Base-by-base conservation (phyloP, 2,329 filamentous ascomycete species). In the Aspergillus persii region DNA sequence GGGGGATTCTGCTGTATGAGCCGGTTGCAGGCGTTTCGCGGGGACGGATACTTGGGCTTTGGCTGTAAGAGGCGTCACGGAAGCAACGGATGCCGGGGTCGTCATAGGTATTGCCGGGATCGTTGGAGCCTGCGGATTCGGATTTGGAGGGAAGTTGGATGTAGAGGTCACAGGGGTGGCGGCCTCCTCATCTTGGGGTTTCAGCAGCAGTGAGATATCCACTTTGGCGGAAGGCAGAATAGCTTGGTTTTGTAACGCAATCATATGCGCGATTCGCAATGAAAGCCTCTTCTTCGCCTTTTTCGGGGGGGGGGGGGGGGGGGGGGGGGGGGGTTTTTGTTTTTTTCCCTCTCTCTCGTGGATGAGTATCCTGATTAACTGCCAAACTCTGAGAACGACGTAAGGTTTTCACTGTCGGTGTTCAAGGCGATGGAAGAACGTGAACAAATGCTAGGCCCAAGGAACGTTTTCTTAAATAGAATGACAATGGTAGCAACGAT, bases 151-250 rank as follows among this genome's bases (percentile, higher is more conserved):
- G 56, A 73, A 71, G 50, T 76, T 72, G 47, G 78, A 58, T 39
- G 69, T 58, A 48, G 66, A 65, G 56, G 70, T 67, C 62, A 68
- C 61, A 53, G 68, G 62, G 66, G 71, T 49, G 56, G 68, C 65
- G 63, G 72, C 71, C 64, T 73, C 72, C 63, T 76, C 71, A 74
- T 73, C 71, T 69, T 76, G 71, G 63, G 83, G 84, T 84, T 93
- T 91, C 78, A 96, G 85, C 67, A 96, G 86, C 68, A 89, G 88
- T 79, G 90, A 87, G 89, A 96, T 96, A 93, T 96, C 92, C 92
- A 96, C 89, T 85, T 83, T 93, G 86, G 82, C 86, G 84, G 74
- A 68, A 65, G 74, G 73, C 67, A 75, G 66, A 66, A 72, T 69
- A 66, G 68, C 66, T 62, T 69, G 73, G 62, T 74, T 73, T 71